A percentile compares a stretch with the other conserved stretches of the same genome.
These are phyloP conservation scores for Colletotrichum noveboracense DNA, from an alignment of 2,329 filamentous ascomycete genomes.

Conservation along the genomic window DNA sequence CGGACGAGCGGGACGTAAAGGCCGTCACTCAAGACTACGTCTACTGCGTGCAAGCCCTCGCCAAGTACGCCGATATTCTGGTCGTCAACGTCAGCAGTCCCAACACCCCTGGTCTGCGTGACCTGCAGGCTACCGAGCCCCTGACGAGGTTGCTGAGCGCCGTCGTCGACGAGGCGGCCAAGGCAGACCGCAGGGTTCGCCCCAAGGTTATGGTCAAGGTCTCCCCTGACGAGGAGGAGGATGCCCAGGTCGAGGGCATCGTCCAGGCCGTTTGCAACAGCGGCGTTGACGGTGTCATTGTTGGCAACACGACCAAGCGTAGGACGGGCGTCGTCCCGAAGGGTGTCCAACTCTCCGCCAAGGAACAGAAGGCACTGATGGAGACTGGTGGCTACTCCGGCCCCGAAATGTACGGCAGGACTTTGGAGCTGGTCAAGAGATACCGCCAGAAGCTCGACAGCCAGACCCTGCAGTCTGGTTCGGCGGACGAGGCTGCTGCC, in stretches of 20 bases:
- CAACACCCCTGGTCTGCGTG: slow-evolving; percentile 90
- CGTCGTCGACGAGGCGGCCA: slow-evolving; percentile 79
- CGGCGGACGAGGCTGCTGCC: slow-evolving; percentile 32
- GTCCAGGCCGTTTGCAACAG: slow-evolving; percentile 82
- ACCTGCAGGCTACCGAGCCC: slow-evolving; percentile 84
- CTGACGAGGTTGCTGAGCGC: slow-evolving; percentile 80
- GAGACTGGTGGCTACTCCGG: slow-evolving; percentile 92
- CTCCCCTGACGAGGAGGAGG: slow-evolving; percentile 90
- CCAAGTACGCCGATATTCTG: slow-evolving; percentile 90
- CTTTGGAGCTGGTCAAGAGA: slow-evolving; percentile 76
- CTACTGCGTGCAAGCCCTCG: slow-evolving; percentile 84
- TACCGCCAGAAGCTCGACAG: slow-evolving; percentile 76
- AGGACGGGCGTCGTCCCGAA: slow-evolving; percentile 73
- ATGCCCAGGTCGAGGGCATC: slow-evolving; percentile 85
- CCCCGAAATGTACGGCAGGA: slow-evolving; percentile 84
- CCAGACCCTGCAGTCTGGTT: slow-evolving; percentile 42
- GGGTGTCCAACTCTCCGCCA: slow-evolving; percentile 66
- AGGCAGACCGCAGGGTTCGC: slow-evolving; percentile 71
- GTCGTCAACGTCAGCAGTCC: slow-evolving; percentile 98
- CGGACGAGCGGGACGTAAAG: slow-evolving; percentile 81
- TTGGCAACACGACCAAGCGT: slow-evolving; percentile 94
- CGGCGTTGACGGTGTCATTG: slow-evolving; percentile 93
- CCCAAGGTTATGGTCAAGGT: slow-evolving; percentile 97
- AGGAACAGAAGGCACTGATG: slow-evolving; percentile 71
- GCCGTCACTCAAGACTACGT: slow-evolving; percentile 85